Evolutionary conservation across 192 early-diverging fungal genomes (phyloP).

Genomic region (Gryganskiella cystojenkinii): DNA sequence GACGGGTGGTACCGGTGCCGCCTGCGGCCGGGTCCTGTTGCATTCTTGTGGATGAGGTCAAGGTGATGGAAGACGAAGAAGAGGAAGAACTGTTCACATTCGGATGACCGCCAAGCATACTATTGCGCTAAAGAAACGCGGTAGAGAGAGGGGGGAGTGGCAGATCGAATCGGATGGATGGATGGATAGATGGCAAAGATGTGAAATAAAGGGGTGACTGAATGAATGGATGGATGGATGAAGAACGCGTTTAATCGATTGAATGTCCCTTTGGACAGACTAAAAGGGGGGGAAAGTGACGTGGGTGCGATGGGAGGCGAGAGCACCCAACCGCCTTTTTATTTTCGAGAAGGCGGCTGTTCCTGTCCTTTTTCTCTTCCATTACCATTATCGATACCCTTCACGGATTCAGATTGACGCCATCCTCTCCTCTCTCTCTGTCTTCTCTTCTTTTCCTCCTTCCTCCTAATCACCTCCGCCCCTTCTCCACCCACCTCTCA

Average conservation of each 20-base stretch:
- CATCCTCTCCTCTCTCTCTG: constrained; percentile 7
- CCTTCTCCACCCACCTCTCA: neutral
- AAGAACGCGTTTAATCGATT: no score
- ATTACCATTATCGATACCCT: neutral
- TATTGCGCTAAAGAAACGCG: neutral
- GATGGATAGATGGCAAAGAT: neutral
- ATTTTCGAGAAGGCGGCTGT: no score
- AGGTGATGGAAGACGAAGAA: neutral
- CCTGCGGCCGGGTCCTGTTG: neutral
- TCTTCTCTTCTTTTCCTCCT: neutral
- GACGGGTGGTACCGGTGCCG: constrained; percentile 10
- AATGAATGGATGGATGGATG: constrained; percentile 1
- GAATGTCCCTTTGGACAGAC: no score
- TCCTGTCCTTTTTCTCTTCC: neutral
- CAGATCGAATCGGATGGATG: neutral
- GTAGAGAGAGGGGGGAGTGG: neutral
- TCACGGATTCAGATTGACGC: neutral
- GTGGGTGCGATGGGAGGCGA: no score
- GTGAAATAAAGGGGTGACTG: neutral
- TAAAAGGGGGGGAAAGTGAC: no score
- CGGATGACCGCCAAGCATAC: constrained; percentile 29
- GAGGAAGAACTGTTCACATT: constrained; percentile 5
- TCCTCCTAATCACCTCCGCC: neutral
- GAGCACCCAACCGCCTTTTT: no score
- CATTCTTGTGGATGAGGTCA: constrained; percentile 11